These are phyloP conservation scores for Allomyces arbusculus DNA, from an alignment of 192 early-diverging fungal species.

Conservation along the genomic window DNA sequence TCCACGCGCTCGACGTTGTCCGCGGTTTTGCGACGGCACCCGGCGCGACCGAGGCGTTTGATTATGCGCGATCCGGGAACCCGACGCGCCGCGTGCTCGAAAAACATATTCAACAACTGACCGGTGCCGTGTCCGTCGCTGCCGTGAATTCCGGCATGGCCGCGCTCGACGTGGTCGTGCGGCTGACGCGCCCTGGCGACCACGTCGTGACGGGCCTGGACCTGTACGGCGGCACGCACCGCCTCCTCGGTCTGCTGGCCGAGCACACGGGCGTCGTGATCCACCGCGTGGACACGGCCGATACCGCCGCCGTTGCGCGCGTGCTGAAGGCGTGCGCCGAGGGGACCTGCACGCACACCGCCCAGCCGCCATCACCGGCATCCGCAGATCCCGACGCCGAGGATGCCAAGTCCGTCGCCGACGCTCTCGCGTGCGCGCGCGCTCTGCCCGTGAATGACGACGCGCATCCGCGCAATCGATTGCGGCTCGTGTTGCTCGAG, in stretches of 20 bases:
- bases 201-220: constrained; percentile 90
- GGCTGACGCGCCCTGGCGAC: constrained; percentile 68
- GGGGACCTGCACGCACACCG: too few relatives aligned
- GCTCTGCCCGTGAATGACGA: too few relatives aligned
- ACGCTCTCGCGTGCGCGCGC: too few relatives aligned
- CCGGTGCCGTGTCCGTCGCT: constrained; percentile 67
- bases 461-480: too few relatives aligned
- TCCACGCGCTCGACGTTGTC: constrained; percentile 43
- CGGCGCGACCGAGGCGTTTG: constrained; percentile 70
- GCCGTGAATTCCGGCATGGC: constrained; percentile 83
- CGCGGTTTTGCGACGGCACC: constrained; percentile 16
- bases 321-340: constrained; percentile 6
- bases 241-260: constrained; percentile 64
- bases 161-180: constrained; percentile 75
- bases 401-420: too few relatives aligned
- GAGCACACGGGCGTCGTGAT: constrained; percentile 60
- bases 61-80: constrained; percentile 92
- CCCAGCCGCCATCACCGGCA: too few relatives aligned
- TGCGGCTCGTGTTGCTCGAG: constrained; percentile 66
- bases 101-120: constrained; percentile 82
- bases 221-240: constrained; percentile 92
- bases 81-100: constrained; percentile 89
- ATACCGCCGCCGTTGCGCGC: constrained; percentile 31
- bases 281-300: constrained; percentile 81
- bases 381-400: too few relatives aligned